Evolutionary conservation across 179 eudicot species (phyloP).

Genomic region (Sideroxylon spinosum): DNA sequence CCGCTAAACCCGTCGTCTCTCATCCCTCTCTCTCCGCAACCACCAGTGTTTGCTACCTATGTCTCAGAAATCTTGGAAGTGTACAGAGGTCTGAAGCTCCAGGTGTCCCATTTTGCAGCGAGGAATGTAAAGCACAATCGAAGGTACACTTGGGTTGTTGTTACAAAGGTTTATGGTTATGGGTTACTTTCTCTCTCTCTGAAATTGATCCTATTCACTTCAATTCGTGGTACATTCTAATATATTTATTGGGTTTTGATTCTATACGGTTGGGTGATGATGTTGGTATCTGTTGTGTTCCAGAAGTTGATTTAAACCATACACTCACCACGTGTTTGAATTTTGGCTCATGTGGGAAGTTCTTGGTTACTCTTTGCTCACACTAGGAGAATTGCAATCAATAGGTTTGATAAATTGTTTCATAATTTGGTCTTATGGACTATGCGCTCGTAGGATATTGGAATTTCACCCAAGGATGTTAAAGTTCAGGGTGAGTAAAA

Average conservation of each 20-base stretch:
- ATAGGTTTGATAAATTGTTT: too few species aligned
- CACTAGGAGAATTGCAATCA: too few species aligned
- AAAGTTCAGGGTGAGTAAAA: too few species aligned
- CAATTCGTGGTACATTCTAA: not conserved
- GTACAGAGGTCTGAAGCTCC: constrained; percentile 7
- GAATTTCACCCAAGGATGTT: too few species aligned
- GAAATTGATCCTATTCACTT: not conserved
- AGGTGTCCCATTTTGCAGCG: constrained; percentile 43
- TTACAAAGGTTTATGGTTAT: not conserved
- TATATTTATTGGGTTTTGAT: not conserved
- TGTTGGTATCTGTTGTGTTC: not conserved
- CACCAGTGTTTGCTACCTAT: constrained; percentile 54
- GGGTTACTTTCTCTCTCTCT: not conserved
- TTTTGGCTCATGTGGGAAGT: constrained; percentile 4
- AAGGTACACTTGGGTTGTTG: constrained; percentile 34
- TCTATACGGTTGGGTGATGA: not conserved
- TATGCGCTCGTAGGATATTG: too few species aligned
- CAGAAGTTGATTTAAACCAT: not conserved
- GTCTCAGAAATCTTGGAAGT: constrained; percentile 40
- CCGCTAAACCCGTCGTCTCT: constrained; percentile 65
- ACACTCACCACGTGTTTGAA: constrained; percentile 39
- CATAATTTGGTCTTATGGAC: too few species aligned
- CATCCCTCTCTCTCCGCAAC: constrained; percentile 58
- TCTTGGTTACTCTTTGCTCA: not conserved
- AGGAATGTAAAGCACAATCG: constrained; percentile 49